These are phyloP conservation scores for Fomitopsis pinicola DNA, from an alignment of 1,284 basidiomycete species.

Conservation along the genomic window DNA sequence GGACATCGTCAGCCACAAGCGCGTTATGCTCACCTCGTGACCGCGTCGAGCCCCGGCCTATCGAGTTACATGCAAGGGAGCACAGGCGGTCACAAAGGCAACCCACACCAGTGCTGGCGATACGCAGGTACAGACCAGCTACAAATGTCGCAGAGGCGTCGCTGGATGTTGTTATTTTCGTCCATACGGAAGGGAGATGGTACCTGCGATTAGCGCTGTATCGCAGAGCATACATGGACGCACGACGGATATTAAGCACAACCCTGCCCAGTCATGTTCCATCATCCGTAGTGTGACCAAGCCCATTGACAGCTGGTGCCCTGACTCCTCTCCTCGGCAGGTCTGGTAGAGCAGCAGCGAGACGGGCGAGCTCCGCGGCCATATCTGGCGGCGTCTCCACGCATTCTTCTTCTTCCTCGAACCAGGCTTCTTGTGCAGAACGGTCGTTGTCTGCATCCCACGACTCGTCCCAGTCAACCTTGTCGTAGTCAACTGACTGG, in stretches of 20 bases:
- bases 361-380: conserved; percentile 2
- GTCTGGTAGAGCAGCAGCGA: neutral
- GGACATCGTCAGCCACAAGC: neutral
- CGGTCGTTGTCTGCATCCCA: conserved; percentile 59
- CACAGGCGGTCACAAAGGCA: neutral
- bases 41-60: neutral
- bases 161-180: too few relatives aligned
- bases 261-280: neutral
- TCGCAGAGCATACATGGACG: too few relatives aligned
- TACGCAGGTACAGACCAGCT: neutral
- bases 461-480: conserved; percentile 71
- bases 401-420: conserved; percentile 62
- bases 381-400: conserved; percentile 9
- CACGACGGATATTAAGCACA: too few relatives aligned
- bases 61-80: neutral
- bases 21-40: neutral
- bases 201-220: too few relatives aligned
- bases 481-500: conserved; percentile 67
- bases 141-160: too few relatives aligned
- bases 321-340: neutral
- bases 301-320: neutral
- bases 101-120: neutral
- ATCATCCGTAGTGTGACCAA: neutral
- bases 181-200: too few relatives aligned
- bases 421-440: conserved; percentile 70